Base-by-base conservation (phyloP, 495 filamentous ascomycete genomes). In the Penicillium cataractarum region DNA sequence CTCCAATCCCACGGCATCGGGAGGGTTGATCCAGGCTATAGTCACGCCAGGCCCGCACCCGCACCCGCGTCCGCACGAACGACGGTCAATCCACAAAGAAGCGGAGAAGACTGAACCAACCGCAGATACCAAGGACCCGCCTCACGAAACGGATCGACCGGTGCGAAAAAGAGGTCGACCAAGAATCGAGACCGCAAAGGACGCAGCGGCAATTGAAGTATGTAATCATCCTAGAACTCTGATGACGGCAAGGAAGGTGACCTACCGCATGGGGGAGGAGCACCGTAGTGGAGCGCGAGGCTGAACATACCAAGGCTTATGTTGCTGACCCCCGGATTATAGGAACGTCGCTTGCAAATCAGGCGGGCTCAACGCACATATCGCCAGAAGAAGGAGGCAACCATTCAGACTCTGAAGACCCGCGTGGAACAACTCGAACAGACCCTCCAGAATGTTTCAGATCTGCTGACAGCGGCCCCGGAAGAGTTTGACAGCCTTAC, bases 341-440 rank as follows among this genome's bases (percentile, higher is more conserved):
- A 77, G 75, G 72, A 72, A 62, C 88, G 92, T 39, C 85, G 92
- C 51, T 92, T 91, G 7, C 92, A 97, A 74, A 92, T 97, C 59
- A 86, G 92, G 39, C 83, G 92, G 55, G 92, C 92, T 6, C 92
- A 97, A 65, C 82, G 92, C 49, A 92, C 92, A 0, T 96, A 97
- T 68, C 85, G 92, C 17, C 84, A 89, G 64, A 88, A 92, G 29
- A 97, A 96, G 73, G 92, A 96, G 69, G 88, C 83, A 26, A 91
- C 90, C 0, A 92, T 96, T 50, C 82, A 84, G 17, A 84, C 86
- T 1, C 81, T 96, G 22, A 86, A 89, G 59, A 81, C 83, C 21
- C 83, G 86, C 46, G 90, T 94, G n/a, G 73, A 86, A 27, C 80
- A 83, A 21, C 82, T 96, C 9, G 86, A 90, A 60, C 79, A 80